These are phyloP conservation scores for Avena eriantha DNA, from an alignment of 176 grass and related monocot species.

Conservation along the genomic window DNA sequence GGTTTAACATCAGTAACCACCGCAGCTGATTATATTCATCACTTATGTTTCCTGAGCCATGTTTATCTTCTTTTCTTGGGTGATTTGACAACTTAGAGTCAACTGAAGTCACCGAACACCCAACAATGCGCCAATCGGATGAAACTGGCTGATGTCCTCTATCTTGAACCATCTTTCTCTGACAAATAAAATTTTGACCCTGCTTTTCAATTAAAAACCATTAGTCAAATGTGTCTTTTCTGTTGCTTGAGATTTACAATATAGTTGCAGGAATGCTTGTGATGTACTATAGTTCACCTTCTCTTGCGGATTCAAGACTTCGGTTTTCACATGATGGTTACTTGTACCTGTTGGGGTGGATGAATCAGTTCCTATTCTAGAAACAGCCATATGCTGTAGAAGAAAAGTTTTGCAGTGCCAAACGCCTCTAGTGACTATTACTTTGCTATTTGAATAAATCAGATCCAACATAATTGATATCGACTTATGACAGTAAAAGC, in stretches of 20 bases:
- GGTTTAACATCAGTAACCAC: constrained; percentile 59
- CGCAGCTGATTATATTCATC: constrained; percentile 32
- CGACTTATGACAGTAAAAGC: constrained; percentile 13
- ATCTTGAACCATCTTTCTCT: constrained; percentile 47
- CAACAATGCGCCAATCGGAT: constrained; percentile 26
- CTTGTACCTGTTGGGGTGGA: constrained; percentile 50
- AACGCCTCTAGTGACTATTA: constrained; percentile 11
- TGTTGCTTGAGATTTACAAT: constrained; percentile 37
- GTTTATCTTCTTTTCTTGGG: constrained; percentile 34
- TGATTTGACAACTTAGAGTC: constrained; percentile 28
- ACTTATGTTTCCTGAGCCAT: constrained; percentile 32
- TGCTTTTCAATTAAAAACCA: constrained; percentile 49
- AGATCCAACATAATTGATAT: constrained; percentile 14
- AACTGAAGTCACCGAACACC: constrained; percentile 34
- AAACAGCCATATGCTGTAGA: constrained; percentile 41
- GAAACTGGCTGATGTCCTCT: constrained; percentile 40
- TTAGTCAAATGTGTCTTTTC: constrained; percentile 42
- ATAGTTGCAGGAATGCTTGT: constrained; percentile 43
- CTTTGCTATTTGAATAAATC: constrained; percentile 1
- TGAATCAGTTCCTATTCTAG: constrained; percentile 46
- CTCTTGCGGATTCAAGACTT: constrained; percentile 57
- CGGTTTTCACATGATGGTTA: constrained; percentile 51
- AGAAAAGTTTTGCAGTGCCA: constrained; percentile 31
- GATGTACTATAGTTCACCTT: constrained; percentile 55
- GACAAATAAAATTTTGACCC: constrained; percentile 42